These are phyloP conservation scores for Trichoderma sp. DNA, from an alignment of 2,329 filamentous ascomycete genomes.

Conservation along the genomic window DNA sequence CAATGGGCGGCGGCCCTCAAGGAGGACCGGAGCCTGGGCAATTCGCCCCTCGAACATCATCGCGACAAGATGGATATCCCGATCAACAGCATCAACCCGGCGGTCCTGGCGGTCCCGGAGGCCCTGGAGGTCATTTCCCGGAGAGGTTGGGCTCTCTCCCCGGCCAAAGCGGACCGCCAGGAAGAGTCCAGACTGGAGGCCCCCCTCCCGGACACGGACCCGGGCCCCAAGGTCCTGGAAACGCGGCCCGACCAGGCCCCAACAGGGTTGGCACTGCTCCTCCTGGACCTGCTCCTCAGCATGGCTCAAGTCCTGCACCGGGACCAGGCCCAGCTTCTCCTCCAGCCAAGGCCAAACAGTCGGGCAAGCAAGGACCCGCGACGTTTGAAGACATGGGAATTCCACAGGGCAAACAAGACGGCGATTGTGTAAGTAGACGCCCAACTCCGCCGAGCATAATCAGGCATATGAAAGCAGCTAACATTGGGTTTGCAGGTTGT, in stretches of 20 bases:
- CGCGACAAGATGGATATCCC: conserved; percentile 26
- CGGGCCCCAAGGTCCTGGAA: conserved; percentile 19
- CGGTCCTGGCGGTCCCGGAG: conserved; percentile 27
- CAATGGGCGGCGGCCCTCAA: conserved; percentile 5
- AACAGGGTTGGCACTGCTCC: conserved; percentile 40
- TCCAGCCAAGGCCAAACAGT: conserved; percentile 32
- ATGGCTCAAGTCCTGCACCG: conserved; percentile 28
- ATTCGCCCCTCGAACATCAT: conserved; percentile 38
- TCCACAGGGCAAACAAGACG: conserved; percentile 75
- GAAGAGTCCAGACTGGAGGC: conserved; percentile 23
- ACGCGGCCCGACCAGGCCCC: conserved; percentile 26
- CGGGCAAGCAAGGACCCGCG: conserved; percentile 68
- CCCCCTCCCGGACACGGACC: conserved; percentile 19
- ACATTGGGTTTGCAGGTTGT: not conserved
- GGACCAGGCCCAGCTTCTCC: conserved; percentile 27
- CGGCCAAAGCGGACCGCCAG: conserved; percentile 23
- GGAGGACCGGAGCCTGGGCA: conserved; percentile 30
- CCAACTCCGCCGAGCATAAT: conserved; percentile 33
- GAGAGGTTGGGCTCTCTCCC: conserved; percentile 36
- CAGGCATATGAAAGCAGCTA: conserved; percentile 45
- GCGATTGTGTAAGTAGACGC: conserved; percentile 72
- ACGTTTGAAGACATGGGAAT: conserved; percentile 99
- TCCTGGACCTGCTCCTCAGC: conserved; percentile 28
- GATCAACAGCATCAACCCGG: conserved; percentile 32
- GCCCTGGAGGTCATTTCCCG: conserved; percentile 25